Evolutionary conservation across 495 filamentous ascomycete species (phyloP), one percentile per base, ranked within the genome.

Genomic region (Tetracladium setigerum): DNA sequence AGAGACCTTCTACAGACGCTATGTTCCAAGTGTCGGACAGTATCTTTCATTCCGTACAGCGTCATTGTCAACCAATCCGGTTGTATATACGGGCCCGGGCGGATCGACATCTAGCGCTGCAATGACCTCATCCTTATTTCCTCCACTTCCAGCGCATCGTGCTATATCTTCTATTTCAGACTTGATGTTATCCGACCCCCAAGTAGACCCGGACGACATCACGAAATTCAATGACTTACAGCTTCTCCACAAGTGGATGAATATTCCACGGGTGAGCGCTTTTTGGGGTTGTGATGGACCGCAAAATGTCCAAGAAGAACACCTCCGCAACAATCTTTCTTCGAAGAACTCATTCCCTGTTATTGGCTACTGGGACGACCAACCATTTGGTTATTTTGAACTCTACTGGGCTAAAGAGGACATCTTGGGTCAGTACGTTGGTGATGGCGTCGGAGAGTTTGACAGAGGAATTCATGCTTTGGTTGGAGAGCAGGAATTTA

Each of bases 381-480:
- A 90, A 48, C 92, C 92, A 0, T 98, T 97, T 65, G 92, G 92
- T 0, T 98, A 94, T 56, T 95, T 98, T 59, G 94, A 98, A 69
- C 77, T 98, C 33, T 98, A 98, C 67, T 98, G 94, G 94, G 90
- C 92, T 2, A 95, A 95, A 55, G 92, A 98, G 61, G 94, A 97
- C 59, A 65, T 66, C 1, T 60, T 98, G 17, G 88, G 86, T 0
- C 71, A 71, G 22, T 60, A 91, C 27, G 76, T 78, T 1, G 74
- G 69, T 0, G 66, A 66, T 30, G 67, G 67, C 4, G 78, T 81
- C 1, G 77, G 77, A 18, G 82, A 94, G 56, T 96, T 86, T 62
- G 94, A 96, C 59, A 73, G 92, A 10, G 92, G 94, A 0, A 67
- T 95, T 32, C 94, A 97, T 62, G 78, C 88, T 15, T 67, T 98